Percentiles rank a stretch among this genome's conserved stretches.
Evolutionary conservation across 768 basidiomycete genomes (phyloP).

Genomic region (Lentinula guzmanii): DNA sequence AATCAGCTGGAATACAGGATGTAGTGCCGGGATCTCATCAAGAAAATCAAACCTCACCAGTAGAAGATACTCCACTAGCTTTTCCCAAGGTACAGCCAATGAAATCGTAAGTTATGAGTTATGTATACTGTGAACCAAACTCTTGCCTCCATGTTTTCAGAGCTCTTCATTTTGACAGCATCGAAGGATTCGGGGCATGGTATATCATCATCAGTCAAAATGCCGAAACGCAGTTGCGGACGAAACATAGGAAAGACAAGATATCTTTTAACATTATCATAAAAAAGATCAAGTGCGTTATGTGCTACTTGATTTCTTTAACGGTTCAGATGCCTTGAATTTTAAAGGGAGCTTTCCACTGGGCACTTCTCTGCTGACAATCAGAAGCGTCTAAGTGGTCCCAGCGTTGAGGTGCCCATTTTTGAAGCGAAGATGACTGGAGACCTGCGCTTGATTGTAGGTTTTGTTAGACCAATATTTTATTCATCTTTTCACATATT

Average conservation of each 20-base stretch:
- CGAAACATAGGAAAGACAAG: conserved; percentile 35
- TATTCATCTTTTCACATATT: not conserved
- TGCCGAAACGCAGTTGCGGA: conserved; percentile 44
- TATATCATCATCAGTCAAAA: conserved; percentile 46
- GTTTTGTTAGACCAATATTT: conserved; percentile 12
- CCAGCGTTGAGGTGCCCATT: conserved; percentile 43
- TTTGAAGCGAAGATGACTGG: conserved; percentile 65
- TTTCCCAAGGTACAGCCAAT: conserved; percentile 49
- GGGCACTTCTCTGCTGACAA: conserved; percentile 68
- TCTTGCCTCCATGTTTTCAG: conserved; percentile 12
- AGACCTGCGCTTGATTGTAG: conserved; percentile 44
- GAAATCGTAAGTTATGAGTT: conserved; percentile 33
- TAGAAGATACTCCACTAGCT: conserved; percentile 17
- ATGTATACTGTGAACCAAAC: not conserved
- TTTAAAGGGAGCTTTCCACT: conserved; percentile 55
- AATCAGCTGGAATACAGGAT: not conserved
- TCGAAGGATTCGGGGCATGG: conserved; percentile 62
- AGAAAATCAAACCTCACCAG: not conserved
- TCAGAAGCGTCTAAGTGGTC: conserved; percentile 50
- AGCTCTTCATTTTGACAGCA: conserved; percentile 53
- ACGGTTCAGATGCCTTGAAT: not conserved
- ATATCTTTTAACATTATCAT: conserved; percentile 47
- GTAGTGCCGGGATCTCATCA: not conserved
- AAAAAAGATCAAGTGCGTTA: conserved; percentile 60
- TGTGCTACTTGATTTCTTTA: not conserved